A percentile compares a stretch with the other conserved stretches of the same genome.
phyloP scores from a whole-genome alignment of 169 alveolate species.

The Theileria parva region DNA sequence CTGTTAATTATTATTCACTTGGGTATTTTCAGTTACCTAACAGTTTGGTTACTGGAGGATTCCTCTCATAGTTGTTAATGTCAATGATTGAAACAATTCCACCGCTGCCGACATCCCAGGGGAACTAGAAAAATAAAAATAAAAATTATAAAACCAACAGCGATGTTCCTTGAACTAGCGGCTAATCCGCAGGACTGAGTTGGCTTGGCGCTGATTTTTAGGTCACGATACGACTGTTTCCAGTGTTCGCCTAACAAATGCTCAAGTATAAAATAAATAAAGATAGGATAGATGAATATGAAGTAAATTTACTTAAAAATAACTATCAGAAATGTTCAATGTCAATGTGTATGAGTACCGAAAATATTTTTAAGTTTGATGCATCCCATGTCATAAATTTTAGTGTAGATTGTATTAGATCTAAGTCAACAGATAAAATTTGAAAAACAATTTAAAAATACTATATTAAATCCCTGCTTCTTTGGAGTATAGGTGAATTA shows the following conservation, averaged over 20 bases:
- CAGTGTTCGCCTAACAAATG: conserved; percentile 55
- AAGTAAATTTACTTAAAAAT: neutral
- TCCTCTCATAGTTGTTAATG: conserved; percentile 63
- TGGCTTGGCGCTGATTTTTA: conserved; percentile 54
- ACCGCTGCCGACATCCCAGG: conserved; percentile 81
- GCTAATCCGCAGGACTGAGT: conserved; percentile 65
- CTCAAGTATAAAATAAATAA: neutral
- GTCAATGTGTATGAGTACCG: conserved; percentile 13
- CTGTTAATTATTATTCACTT: neutral
- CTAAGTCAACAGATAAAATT: neutral
- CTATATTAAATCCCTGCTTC: neutral
- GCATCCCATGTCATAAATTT: conserved; percentile 18
- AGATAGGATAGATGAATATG: neutral
- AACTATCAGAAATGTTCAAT: neutral
- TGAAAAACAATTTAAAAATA: too few relatives aligned
- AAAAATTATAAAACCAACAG: conserved; percentile 33
- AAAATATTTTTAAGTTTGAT: conserved; percentile 31
- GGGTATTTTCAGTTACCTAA: conserved; percentile 39
- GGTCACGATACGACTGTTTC: conserved; percentile 62
- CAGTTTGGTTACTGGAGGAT: conserved; percentile 64
- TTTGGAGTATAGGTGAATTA: neutral
- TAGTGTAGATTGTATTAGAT: neutral
- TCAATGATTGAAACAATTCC: conserved; percentile 69
- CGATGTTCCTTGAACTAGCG: conserved; percentile 47
- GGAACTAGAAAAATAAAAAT: conserved; percentile 48